phyloP scores from a whole-genome alignment of 805 yeast genomes.

The Saccharomycopsis sp. region DNA sequence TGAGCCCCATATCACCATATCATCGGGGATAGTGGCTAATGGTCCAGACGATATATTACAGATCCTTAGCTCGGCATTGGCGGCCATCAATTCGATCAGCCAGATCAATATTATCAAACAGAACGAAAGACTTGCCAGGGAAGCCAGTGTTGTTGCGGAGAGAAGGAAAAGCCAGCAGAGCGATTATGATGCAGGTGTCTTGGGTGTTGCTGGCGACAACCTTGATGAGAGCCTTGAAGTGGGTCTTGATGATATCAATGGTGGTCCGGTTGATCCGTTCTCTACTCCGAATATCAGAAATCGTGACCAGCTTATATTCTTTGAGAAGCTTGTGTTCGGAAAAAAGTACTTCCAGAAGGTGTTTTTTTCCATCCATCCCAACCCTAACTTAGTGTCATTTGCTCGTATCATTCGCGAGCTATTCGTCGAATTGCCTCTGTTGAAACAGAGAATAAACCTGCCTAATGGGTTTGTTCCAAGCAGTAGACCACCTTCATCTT shows the following conservation, averaged over 20 bases:
- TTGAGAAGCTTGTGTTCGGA: constrained; percentile 15
- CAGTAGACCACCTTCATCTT: not conserved
- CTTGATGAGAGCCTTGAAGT: not conserved
- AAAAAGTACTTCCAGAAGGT: constrained; percentile 22
- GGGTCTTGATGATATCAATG: not conserved
- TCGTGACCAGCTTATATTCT: constrained; percentile 7
- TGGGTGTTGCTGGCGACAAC: not conserved
- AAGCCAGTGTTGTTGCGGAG: not conserved
- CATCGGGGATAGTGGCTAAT: constrained; percentile 49
- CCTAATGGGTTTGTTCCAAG: not conserved
- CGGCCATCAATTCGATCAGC: constrained; percentile 43
- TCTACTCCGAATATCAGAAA: not conserved
- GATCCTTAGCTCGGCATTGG: constrained; percentile 50
- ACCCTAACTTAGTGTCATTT: constrained; percentile 31
- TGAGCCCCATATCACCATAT: constrained; percentile 73
- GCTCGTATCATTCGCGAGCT: constrained; percentile 28
- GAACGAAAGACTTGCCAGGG: constrained; percentile 1
- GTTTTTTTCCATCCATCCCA: constrained; percentile 35
- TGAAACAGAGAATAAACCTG: not conserved
- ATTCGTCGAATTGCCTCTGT: constrained; percentile 19
- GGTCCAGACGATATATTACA: constrained; percentile 51
- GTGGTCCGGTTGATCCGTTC: not conserved
- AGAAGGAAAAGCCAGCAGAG: not conserved
- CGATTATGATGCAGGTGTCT: not conserved
- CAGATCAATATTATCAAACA: constrained; percentile 19